Base-by-base conservation (phyloP, 805 yeast species). In the Saturnispora sekii region DNA sequence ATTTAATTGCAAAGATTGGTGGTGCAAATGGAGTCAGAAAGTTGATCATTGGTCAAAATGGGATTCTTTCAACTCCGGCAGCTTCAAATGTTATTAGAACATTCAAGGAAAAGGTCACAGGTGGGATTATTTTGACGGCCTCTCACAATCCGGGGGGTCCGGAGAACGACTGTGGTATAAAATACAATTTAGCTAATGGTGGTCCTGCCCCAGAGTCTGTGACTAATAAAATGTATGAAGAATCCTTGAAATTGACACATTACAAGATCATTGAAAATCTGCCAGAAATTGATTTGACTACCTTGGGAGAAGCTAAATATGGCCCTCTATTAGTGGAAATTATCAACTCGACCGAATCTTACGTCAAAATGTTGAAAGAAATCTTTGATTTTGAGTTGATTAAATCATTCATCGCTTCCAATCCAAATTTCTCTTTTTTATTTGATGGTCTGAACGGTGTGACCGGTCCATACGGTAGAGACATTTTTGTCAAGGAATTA, bases 101-200 rank as follows among this genome's bases (percentile, higher is more conserved):
- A 48, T 71, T 70, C 51, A 72, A 74, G 32, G 60, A 53, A 38
- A 21, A 21, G 7, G 77, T 81, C 47, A 87, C 96, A 10, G 98
- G 97, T 50, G 97, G 97, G 50, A 90, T 90, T 66, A 86, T 93
- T 53, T 72, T 90, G 59, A 90, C 98, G 8, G 97, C 97, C 2
- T 83, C 95, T 18, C 98, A 90, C 66, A 90, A 90, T 65, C 98
- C 98, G 14, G 98, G 98, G 62, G 97, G 97, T 8, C 96, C 96
- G 47, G 67, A 73, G 26, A 80, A 84, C 52, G 98, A 90, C 62
- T 73, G 88, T 61, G 98, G 98, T 45, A 90, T 90, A 70, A 90
- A 90, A 69, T 93, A 93, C 70, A 93, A 90, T 65, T 70, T 93
- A 63, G 76, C 84, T 51, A 90, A 90, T 60, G 98, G 98, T 53